Evolutionary conservation across 202 grass and related monocot genomes (phyloP).

Genomic region (Setaria italica): DNA sequence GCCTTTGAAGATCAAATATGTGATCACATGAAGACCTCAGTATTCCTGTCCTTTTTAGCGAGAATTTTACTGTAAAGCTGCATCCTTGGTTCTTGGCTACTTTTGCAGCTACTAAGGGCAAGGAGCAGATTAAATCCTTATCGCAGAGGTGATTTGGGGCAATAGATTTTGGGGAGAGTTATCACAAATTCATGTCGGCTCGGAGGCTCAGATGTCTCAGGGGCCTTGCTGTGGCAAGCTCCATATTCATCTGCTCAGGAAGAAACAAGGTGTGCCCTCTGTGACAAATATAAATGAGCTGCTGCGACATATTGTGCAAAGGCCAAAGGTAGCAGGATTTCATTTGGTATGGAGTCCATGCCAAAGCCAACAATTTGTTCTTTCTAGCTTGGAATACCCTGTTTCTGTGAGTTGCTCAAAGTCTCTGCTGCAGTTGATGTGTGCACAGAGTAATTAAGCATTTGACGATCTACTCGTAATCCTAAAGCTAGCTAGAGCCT

Average conservation of each 20-base stretch:
- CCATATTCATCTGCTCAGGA: background rate
- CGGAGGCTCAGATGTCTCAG: background rate
- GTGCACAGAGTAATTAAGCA: too few relatives aligned
- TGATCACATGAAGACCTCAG: background rate
- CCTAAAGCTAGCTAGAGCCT: too few relatives aligned
- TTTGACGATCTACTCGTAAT: too few relatives aligned
- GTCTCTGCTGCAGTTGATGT: background rate
- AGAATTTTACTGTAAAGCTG: background rate
- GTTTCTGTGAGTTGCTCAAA: background rate
- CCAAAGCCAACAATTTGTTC: background rate
- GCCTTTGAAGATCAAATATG: conserved; percentile 31
- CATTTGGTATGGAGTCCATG: background rate
- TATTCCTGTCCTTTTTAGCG: background rate
- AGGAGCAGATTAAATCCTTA: background rate
- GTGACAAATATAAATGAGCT: background rate
- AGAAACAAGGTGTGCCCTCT: conserved; percentile 7
- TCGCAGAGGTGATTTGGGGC: conserved; percentile 4
- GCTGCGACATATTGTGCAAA: background rate
- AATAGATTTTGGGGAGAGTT: background rate
- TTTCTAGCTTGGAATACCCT: background rate
- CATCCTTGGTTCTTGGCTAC: conserved; percentile 11
- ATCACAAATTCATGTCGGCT: background rate
- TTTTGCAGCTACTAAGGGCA: conserved; percentile 23
- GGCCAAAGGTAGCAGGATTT: background rate
- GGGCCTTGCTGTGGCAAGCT: background rate